Evolutionary conservation across 495 filamentous ascomycete species (phyloP), one percentile per base, ranked within the genome.

Genomic region (Penicillium dipodomyicola): DNA sequence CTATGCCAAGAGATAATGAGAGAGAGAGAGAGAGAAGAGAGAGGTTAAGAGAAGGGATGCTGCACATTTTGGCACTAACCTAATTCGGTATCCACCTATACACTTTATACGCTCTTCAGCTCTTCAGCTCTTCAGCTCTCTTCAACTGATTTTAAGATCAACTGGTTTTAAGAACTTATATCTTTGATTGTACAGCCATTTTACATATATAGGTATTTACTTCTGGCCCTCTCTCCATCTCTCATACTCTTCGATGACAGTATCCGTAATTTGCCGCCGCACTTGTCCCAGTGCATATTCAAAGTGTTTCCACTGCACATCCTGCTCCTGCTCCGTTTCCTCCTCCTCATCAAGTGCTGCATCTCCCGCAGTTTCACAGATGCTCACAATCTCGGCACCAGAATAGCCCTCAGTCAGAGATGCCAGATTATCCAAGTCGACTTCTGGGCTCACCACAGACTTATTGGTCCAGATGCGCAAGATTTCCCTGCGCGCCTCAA

Each of bases 371-470:
- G 78, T 79, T 55, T 87, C 77, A 64, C 93, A 97, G 6, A 97
- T 86, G 20, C 80, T 84, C 46, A 89, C 86, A 45, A 97, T 81
- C 71, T 98, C 94, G 1, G 94, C 92, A 6, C 94, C 94, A 3
- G 90, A 93, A 67, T 87, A 91, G 0, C 92, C 91, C 10, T 91
- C 89, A 0, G 85, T 91, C 57, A 71, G 72, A n/a, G 67, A 54
- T n/a, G 91, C 89, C 35, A 98, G 66, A 27, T 78, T 69, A 3
- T 78, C 77, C 9, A 90, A 64, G 60, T 90, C 82, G 9, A 95
- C 83, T 47, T 87, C 87, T n/a, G 77, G 59, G 51, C 80, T 79
- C 44, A 89, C 67, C 46, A 82, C 78, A 63, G 84, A 84, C 48
- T 81, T 83, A 44, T 75, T 72, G 11, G 80, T 77, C 69, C 81